Evolutionary conservation across 148 eudicot species (phyloP).

Genomic region (Euryodendron excelsum): DNA sequence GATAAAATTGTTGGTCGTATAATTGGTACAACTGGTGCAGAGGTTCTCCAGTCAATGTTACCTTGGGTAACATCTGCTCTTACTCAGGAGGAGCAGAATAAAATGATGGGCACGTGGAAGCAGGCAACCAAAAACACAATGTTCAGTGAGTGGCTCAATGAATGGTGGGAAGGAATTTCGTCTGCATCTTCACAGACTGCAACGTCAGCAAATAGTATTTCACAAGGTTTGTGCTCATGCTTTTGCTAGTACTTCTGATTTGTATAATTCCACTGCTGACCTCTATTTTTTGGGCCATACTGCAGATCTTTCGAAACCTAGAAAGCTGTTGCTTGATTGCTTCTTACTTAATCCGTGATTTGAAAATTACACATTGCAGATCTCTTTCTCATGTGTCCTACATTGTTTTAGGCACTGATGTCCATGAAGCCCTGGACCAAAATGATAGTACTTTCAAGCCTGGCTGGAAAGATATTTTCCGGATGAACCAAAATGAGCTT

Average conservation of each 20-base stretch:
- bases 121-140: conserved; percentile 95
- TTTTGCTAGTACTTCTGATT: not conserved
- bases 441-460: conserved; percentile 88
- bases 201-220: conserved; percentile 39
- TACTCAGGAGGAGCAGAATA: conserved; percentile 94
- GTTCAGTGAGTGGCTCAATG: conserved; percentile 98
- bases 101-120: conserved; percentile 97
- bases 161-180: conserved; percentile 87
- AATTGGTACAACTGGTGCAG: conserved; percentile 98
- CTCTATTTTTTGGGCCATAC: conserved; percentile 1
- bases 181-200: conserved; percentile 49
- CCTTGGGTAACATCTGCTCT: conserved; percentile 99
- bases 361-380: not conserved
- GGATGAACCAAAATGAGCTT: conserved; percentile 98
- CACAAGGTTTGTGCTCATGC: conserved; percentile 49
- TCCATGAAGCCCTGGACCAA: conserved; percentile 56
- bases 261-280: not conserved
- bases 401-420: conserved; percentile 45
- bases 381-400: conserved; percentile 7
- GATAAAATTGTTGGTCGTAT: conserved; percentile 93
- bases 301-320: too few species aligned
- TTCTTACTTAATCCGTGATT: not conserved
- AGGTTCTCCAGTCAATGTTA: conserved; percentile 96
- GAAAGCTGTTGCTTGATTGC: conserved; percentile 1
- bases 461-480: conserved; percentile 97